Evolutionary conservation across 2,329 filamentous ascomycete genomes (phyloP), one percentile per base, ranked within the genome.

Genomic region (Pyrenochaeta sp.): DNA sequence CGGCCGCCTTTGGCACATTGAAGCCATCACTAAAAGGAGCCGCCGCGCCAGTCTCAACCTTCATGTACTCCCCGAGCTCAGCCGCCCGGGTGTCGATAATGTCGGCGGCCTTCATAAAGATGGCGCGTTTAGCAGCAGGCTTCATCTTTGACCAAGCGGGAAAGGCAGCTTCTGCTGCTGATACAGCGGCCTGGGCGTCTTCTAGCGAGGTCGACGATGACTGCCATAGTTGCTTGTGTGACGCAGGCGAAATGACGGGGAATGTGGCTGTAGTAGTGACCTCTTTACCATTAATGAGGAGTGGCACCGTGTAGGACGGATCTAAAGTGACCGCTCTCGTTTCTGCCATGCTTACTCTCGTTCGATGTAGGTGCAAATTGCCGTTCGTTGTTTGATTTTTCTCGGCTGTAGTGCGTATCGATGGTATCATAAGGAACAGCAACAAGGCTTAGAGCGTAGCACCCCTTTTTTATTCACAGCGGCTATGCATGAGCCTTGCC

Each of bases 91-190:
- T 77, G 40, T 85, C 80, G 59, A 93, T 80, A 48, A 93, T 77
- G 8, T 88, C 86, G 9, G 89, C 88, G 0, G 90, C 88, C 72
- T 86, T 88, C 56, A 90, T 79, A 57, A 96, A 83, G 62, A 96
- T 87, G 63, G 90, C 85, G 36, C 91, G 87, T 39, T 90, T 89
- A 25, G 82, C 72, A 25, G 80, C 71, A 1, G 88, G 85, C 45
- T 86, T 87, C 2, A 85, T 85, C 63, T 84, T 85, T 43, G 84
- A 83, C 92, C 92, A 96, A 57, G 83, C 78, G 43, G 84, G 84
- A 76, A 91, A 89, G 1, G 92, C 91, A 13, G 82, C 80, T n/a
- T 87, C 81, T 0, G 91, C 91, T 9, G 88, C 84, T 9, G 80
- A 77, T 19, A 84, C 77, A 28, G 88, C 88, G 62, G 86, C 81